Base-by-base conservation (phyloP, 2,329 filamentous ascomycete species). In the Neonectria coccinea region DNA sequence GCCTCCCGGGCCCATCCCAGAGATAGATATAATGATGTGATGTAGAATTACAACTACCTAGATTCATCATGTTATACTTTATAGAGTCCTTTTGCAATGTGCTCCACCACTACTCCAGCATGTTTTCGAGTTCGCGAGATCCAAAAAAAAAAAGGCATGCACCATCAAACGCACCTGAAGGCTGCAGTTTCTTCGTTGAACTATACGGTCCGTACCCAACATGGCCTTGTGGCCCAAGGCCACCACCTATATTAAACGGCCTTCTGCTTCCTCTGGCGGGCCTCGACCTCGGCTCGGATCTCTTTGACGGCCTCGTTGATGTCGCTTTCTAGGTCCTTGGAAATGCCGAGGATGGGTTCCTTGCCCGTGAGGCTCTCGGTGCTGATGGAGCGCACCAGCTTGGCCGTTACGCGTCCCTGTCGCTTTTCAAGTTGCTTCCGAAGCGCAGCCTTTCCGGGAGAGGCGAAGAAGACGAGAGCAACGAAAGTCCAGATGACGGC, bases 291-390 rank as follows among this genome's bases (percentile, higher is more conserved):
- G 5, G 82, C 83, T 73, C 84, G 88, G 56, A 97, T 85, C 80
- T 97, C 93, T 41, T 86, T 83, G 10, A 97, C 86, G 29, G 92
- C 92, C 73, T 96, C 92, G 63, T 92, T 90, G 53, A 97, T 84
- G 71, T 97, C 93, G 29, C 83, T 82, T 58, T 89, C 89, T 0
- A 89, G 89, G 75, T 97, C 94, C 67, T 88, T 88, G 1, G 93
- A 91, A 41, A 98, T 83, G 27, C 95, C 95, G 6, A 97, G 81
- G 3, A 92, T 85, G 0, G 92, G 92, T 58, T 89, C 85, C 50
- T 83, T 80, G 36, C 80, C 81, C 14, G 79, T 83, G 16, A 89
- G 67, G 60, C 84, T 87, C 12, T 92, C 89, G 18, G 84, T 82
- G 73, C 88, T 90, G 10, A 82, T 74, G 2, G 83, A 85, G 60